Base-by-base conservation (phyloP, 495 filamentous ascomycete genomes). In the Margaritispora aquatica region DNA sequence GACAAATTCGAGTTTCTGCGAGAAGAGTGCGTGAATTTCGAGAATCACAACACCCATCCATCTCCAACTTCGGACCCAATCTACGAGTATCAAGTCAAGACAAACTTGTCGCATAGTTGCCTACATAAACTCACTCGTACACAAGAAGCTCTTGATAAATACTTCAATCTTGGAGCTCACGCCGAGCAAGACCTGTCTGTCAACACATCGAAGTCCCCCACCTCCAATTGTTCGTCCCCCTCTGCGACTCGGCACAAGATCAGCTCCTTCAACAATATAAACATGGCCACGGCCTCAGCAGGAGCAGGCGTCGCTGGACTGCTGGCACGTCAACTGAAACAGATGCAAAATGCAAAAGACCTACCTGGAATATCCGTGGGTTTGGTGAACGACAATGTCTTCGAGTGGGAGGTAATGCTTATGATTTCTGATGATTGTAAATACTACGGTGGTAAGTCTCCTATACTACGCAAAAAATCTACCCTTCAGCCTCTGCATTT, bases 361-460 rank as follows among this genome's bases (percentile, higher is more conserved):
- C 87, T 97, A 27, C 90, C 91, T 0, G 94, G 92, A 36, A 96
- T 98, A 66, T 96, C 90, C 62, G 94, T 88, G 69, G 94, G 94
- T 1, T 77, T 98, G 27, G 84, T 94, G 23, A 84, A 85, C 61
- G 77, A 87, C 65, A 97, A 96, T 69, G 87, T 97, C n/a, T 97
- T 96, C 63, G 88, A 97, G 77, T 98, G 94, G 94, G 93, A 97
- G 71, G 91, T 98, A 17, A 96, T 96, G 88, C 82, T 98, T 31
- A 98, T 98, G 94, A 94, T 98, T 66, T 89, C 81, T 27, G 94
- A 98, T 67, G 94, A 98, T 65, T 93, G 90, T 73, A 93, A 95
- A 72, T 87, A 90, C 68, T 98, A 97, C 68, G 95, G 93, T 64
- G 94, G 66, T 64, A 57, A 19, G 34, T 61, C 11, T 27, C 31